phyloP scores from a whole-genome alignment of 2,329 filamentous ascomycete genomes.

The Venturia effusa region DNA sequence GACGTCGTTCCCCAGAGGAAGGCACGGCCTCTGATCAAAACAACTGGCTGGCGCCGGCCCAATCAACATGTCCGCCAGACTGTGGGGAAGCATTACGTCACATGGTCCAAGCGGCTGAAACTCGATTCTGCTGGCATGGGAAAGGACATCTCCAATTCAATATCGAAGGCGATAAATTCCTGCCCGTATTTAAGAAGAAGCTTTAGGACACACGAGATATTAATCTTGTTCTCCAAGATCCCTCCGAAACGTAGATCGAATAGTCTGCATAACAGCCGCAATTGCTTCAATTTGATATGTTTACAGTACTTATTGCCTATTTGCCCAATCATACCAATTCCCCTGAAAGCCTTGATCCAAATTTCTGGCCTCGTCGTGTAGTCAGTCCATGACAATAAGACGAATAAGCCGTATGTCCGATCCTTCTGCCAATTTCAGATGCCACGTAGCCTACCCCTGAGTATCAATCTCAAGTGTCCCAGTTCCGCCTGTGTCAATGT shows the following conservation, averaged over 20 bases:
- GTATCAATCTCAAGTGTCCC: background rate
- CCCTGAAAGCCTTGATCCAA: background rate
- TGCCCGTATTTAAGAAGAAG: background rate
- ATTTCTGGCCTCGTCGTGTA: background rate
- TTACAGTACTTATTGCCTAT: background rate
- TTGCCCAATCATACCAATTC: background rate
- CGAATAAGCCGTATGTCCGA: background rate
- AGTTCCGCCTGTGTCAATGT: background rate
- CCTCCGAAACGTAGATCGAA: too few species aligned
- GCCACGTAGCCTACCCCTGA: background rate
- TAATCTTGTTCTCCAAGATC: too few species aligned
- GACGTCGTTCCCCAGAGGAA: background rate
- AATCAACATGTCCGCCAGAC: background rate
- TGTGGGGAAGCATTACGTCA: background rate
- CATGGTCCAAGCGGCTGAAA: background rate
- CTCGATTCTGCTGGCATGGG: background rate
- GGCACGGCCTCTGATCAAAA: background rate
- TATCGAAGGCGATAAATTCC: background rate
- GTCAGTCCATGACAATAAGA: background rate
- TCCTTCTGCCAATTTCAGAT: background rate
- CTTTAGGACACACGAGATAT: too few species aligned
- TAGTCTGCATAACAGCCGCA: too few species aligned
- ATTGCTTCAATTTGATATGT: background rate
- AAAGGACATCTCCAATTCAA: background rate
- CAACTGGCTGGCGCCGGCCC: background rate